These are phyloP conservation scores for Exophiala calicioides DNA, from an alignment of 2,329 filamentous ascomycete genomes.

Conservation along the genomic window DNA sequence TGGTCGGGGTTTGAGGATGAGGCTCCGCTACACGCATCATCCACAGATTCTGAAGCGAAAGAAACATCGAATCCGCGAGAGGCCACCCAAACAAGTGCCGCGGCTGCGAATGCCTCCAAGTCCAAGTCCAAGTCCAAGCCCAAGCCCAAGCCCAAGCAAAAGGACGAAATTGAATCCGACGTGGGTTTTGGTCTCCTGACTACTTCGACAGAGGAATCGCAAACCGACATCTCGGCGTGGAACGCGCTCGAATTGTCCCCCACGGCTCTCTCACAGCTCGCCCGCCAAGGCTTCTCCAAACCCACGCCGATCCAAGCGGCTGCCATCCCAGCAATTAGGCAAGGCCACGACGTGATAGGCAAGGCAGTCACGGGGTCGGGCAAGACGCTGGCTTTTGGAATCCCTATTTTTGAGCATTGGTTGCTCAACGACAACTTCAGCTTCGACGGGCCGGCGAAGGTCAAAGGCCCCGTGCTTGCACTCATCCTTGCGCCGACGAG, in stretches of 20 bases:
- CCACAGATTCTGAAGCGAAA: background rate
- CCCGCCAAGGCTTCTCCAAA: slow-evolving; percentile 74
- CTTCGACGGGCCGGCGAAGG: slow-evolving; percentile 28
- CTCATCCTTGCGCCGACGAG: slow-evolving; percentile 87
- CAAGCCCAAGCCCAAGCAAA: slow-evolving; percentile 13
- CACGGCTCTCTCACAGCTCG: slow-evolving; percentile 69
- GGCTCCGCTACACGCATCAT: slow-evolving; percentile 32
- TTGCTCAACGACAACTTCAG: slow-evolving; percentile 43
- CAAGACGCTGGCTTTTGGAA: slow-evolving; percentile 92
- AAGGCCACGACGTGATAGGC: slow-evolving; percentile 87
- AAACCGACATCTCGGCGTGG: slow-evolving; percentile 77
- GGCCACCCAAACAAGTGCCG: background rate
- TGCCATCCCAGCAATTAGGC: slow-evolving; percentile 77
- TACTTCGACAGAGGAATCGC: slow-evolving; percentile 49
- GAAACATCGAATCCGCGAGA: background rate
- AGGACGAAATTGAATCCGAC: slow-evolving; percentile 17
- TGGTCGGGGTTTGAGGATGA: slow-evolving; percentile 67
- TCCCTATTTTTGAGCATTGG: slow-evolving; percentile 87
- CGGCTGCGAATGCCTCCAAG: too few species aligned
- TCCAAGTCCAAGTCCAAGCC: slow-evolving; percentile 26
- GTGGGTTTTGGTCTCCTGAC: slow-evolving; percentile 31
- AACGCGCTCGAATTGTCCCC: slow-evolving; percentile 70
- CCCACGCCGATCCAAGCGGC: slow-evolving; percentile 80
- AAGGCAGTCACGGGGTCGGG: slow-evolving; percentile 96
- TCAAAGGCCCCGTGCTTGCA: slow-evolving; percentile 58